phyloP scores from a whole-genome alignment of 306 rosid species.

The Psophocarpus tetragonolobus region DNA sequence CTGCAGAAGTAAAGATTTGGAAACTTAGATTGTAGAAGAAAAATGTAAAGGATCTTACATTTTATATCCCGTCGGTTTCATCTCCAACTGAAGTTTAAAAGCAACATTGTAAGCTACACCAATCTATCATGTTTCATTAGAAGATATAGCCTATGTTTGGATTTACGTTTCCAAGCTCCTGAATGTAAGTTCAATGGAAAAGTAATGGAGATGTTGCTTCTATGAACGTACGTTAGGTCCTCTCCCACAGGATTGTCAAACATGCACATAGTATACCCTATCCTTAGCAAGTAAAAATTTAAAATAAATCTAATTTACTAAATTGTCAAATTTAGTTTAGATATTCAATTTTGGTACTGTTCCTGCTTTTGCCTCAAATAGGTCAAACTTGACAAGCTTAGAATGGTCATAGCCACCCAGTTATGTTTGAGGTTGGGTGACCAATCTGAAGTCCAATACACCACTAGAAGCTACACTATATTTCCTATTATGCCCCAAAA shows the following conservation, averaged over 20 bases:
- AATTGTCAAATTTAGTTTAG: background rate
- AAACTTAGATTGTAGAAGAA: background rate
- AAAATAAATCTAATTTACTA: constrained; percentile 6
- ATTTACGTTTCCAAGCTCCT: no score
- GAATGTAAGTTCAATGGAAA: no score
- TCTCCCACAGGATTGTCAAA: no score
- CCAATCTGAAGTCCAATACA: background rate
- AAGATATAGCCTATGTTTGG: background rate
- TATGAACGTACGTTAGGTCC: no score
- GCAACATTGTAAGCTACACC: background rate
- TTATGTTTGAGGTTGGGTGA: background rate
- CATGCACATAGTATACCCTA: no score
- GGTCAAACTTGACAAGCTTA: background rate
- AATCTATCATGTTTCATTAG: background rate
- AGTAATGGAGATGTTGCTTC: no score
- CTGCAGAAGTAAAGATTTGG: constrained; percentile 40
- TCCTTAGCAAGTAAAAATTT: background rate
- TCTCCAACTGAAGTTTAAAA: background rate
- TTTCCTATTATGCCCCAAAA: background rate
- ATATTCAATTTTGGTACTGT: background rate
- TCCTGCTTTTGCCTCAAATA: background rate
- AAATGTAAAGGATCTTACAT: background rate
- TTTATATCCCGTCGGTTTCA: background rate
- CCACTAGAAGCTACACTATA: background rate
- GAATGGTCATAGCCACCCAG: background rate